phyloP scores from a whole-genome alignment of 1,284 basidiomycete species.

The Sporisorium reilianum region DNA sequence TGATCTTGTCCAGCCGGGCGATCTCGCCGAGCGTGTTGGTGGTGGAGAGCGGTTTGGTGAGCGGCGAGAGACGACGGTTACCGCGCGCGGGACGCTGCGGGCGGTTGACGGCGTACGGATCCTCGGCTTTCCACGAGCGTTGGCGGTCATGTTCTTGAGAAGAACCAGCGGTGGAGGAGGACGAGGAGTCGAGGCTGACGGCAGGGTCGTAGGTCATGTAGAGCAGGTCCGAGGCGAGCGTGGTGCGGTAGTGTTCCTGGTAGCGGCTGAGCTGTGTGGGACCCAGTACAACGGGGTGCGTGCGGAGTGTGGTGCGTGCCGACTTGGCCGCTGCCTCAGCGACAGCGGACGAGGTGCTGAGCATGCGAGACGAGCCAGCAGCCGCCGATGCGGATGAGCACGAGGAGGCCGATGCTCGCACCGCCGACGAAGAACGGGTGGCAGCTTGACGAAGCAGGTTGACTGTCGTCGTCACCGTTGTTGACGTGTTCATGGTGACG shows the following conservation, averaged over 20 bases:
- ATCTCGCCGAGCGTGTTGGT: slow-evolving; percentile 52
- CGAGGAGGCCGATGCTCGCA: slow-evolving; percentile 5
- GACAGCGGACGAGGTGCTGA: slow-evolving; percentile 5
- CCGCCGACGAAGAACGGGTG: slow-evolving; percentile 8
- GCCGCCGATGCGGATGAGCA: neutral
- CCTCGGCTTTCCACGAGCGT: slow-evolving; percentile 79
- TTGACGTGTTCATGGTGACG: slow-evolving; percentile 30
- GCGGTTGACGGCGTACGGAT: slow-evolving; percentile 83
- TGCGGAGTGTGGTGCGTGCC: slow-evolving; percentile 52
- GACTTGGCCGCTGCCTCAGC: slow-evolving; percentile 14
- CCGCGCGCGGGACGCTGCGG: slow-evolving; percentile 79
- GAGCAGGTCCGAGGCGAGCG: slow-evolving; percentile 87
- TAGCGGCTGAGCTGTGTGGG: slow-evolving; percentile 81
- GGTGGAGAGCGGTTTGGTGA: slow-evolving; percentile 44
- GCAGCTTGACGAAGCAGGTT: slow-evolving; percentile 34
- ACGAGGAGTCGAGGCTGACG: slow-evolving; percentile 25
- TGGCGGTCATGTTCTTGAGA: slow-evolving; percentile 64
- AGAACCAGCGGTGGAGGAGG: slow-evolving; percentile 22
- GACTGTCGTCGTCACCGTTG: slow-evolving; percentile 36
- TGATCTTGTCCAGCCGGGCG: slow-evolving; percentile 84
- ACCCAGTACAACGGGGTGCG: slow-evolving; percentile 68
- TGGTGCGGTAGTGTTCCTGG: slow-evolving; percentile 84
- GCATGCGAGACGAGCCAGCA: slow-evolving; percentile 14
- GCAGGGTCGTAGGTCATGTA: slow-evolving; percentile 87
- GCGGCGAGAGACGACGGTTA: slow-evolving; percentile 69